A percentile compares a stretch with the other conserved stretches of the same genome.
These are phyloP conservation scores for Edaphochlamys debaryana DNA, from an alignment of 139 green algal genomes.

Conservation along the genomic window DNA sequence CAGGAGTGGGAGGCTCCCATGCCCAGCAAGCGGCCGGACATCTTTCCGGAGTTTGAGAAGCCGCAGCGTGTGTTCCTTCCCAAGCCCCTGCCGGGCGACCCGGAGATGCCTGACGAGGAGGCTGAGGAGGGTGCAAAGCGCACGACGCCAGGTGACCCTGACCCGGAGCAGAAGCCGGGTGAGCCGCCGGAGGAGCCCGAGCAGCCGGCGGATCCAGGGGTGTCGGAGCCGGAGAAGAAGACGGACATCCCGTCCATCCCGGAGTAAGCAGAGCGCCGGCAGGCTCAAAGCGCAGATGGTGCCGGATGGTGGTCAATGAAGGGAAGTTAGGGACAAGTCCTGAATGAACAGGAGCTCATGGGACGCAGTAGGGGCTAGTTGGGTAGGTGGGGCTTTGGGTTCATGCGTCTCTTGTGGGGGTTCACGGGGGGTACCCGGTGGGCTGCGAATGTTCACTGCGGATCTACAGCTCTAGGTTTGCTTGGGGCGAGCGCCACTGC, in stretches of 20 bases:
- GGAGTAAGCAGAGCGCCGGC: conserved; percentile 54
- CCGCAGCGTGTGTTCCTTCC: conserved; percentile 80
- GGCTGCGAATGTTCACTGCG: too few species aligned
- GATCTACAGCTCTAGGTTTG: too few species aligned
- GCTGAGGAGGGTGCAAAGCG: conserved; percentile 85
- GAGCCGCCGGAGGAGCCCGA: conserved; percentile 73
- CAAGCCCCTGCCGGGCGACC: conserved; percentile 84
- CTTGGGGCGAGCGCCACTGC: too few species aligned
- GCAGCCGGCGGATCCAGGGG: conserved; percentile 56
- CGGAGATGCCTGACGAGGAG: conserved; percentile 94
- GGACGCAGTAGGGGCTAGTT: too few species aligned
- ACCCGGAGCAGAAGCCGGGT: conserved; percentile 81
- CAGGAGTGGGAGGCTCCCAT: conserved; percentile 94
- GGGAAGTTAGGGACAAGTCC: too few species aligned
- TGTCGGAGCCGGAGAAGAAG: conserved; percentile 58
- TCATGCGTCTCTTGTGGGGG: too few species aligned
- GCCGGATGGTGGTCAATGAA: too few species aligned
- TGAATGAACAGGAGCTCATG: too few species aligned
- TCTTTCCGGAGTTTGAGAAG: conserved; percentile 96
- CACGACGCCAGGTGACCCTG: conserved; percentile 59
- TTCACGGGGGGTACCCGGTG: too few species aligned
- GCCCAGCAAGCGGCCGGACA: conserved; percentile 88
- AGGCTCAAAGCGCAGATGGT: too few species aligned
- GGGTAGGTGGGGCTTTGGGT: too few species aligned
- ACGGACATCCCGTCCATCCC: conserved; percentile 56